Base-by-base conservation (phyloP, 331 rosid species). In the Phaseolus coccineus region DNA sequence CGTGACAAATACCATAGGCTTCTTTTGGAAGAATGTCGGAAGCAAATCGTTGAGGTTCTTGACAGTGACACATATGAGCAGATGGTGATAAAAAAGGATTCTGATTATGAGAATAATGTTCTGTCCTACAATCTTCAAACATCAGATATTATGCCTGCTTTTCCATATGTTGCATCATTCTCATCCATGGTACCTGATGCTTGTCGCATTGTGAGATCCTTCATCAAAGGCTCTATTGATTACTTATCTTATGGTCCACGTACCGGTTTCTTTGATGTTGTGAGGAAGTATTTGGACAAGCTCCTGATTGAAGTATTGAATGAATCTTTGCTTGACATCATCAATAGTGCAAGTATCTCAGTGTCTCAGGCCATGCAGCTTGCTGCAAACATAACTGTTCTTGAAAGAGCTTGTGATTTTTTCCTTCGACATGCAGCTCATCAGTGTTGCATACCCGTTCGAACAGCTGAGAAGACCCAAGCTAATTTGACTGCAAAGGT, bases 341-440 rank as follows among this genome's bases (percentile, higher is more conserved):
- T 95, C 74, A 84, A 88, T 55, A 77, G 90, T 40, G 84, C 88
- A 58, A 88, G 16, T 78, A 86, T 89, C 68, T 87, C 83, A 2
- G 87, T 90, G 35, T 84, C 98, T 77, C 97, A 88, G 71, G 98
- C 98, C 74, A 95, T 95, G 98, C 99, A 95, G 88, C 85, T 93
- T 35, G 97, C 98, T 72, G 97, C 99, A 64, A 95, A 93, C 88
- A 84, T 90, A 80, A 27, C 99, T 57, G 87, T 82, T 78, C 87
- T 95, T 11, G 99, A 95, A 89, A 88, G 93, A 83, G 98, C 97
- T 61, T 93, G 99, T 70, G 97, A 93, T 73, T 93, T 83, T 83
- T 95, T 91, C 71, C 88, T 93, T 72, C 69, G 88, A 28, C 87
- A 90, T 76, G 94, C 94, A 0, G 93, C 97, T 30, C 94, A 90